Evolutionary conservation across 768 basidiomycete genomes (phyloP).

Genomic region (Scleroderma citrinum): DNA sequence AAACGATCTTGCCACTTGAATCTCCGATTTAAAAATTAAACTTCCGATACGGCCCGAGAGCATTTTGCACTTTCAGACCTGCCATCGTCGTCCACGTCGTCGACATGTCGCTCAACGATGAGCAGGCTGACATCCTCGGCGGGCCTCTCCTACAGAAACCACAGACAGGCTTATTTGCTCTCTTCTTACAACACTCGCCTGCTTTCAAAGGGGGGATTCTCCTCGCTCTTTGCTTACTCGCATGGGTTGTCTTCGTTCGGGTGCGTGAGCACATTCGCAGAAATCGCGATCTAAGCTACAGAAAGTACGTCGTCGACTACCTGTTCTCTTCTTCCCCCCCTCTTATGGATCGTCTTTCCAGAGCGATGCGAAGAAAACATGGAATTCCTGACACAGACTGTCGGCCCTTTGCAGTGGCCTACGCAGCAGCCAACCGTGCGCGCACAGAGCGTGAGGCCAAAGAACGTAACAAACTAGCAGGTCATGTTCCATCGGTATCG

Average conservation of each 20-base stretch:
- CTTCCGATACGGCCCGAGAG: constrained; percentile 16
- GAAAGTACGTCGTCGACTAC: constrained; percentile 42
- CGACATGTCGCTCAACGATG: constrained; percentile 50
- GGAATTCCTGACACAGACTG: constrained; percentile 82
- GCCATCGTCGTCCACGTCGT: constrained; percentile 7
- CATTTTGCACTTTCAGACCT: background rate
- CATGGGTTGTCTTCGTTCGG: constrained; percentile 29
- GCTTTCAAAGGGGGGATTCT: constrained; percentile 34
- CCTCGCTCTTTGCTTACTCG: constrained; percentile 29
- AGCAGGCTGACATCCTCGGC: constrained; percentile 69
- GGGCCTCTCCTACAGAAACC: constrained; percentile 41
- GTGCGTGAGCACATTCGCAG: constrained; percentile 44
- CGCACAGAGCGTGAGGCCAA: constrained; percentile 48
- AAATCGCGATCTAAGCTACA: constrained; percentile 60
- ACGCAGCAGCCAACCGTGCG: constrained; percentile 58
- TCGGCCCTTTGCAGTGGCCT: constrained; percentile 84
- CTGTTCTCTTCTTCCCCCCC: background rate
- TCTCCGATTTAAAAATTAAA: constrained; percentile 20
- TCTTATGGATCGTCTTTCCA: constrained; percentile 25
- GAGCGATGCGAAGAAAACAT: constrained; percentile 67
- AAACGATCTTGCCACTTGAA: background rate
- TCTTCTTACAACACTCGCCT: constrained; percentile 32
- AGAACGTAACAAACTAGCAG: constrained; percentile 29
- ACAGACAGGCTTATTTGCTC: constrained; percentile 18
- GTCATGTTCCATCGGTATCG: constrained; percentile 13